Conservation (phyloP, 257 asterid species). For the Anisodus acutangulus region DNA sequence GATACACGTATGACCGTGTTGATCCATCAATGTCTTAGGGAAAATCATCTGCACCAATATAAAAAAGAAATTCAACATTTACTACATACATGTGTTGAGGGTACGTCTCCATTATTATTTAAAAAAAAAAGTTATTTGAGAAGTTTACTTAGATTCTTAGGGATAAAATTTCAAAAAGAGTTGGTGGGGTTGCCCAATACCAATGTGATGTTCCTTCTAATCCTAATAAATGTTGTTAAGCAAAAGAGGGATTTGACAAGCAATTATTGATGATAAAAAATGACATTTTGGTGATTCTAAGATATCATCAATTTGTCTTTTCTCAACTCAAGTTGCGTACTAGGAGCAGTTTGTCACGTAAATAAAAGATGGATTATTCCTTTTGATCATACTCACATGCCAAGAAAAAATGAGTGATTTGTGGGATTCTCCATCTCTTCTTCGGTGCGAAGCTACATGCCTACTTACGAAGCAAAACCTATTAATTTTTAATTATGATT, state of each 20-base stretch:
- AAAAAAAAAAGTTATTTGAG: not conserved
- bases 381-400: not conserved
- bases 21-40: no score
- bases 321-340: not conserved
- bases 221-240: slow-evolving; percentile 5
- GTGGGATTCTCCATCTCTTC: slow-evolving; percentile 1
- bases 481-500: no score
- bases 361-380: not conserved
- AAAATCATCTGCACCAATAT: no score
- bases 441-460: no score
- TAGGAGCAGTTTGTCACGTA: slow-evolving; percentile 16
- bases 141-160: not conserved
- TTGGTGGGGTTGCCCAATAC: not conserved
- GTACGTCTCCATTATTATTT: not conserved
- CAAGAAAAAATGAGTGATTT: slow-evolving; percentile 11
- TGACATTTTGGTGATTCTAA: not conserved
- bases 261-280: slow-evolving; percentile 13
- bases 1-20: not conserved
- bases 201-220: slow-evolving; percentile 11
- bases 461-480: no score
- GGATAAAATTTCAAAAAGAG: slow-evolving; percentile 19
- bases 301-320: slow-evolving; percentile 19
- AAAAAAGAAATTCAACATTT: not conserved
- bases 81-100: accelerated
- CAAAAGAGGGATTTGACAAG: not conserved